Percentiles rank a stretch among this genome's conserved stretches.
These are phyloP conservation scores for Phycomyces nitens DNA, from an alignment of 192 early-diverging fungal genomes.

Conservation along the genomic window DNA sequence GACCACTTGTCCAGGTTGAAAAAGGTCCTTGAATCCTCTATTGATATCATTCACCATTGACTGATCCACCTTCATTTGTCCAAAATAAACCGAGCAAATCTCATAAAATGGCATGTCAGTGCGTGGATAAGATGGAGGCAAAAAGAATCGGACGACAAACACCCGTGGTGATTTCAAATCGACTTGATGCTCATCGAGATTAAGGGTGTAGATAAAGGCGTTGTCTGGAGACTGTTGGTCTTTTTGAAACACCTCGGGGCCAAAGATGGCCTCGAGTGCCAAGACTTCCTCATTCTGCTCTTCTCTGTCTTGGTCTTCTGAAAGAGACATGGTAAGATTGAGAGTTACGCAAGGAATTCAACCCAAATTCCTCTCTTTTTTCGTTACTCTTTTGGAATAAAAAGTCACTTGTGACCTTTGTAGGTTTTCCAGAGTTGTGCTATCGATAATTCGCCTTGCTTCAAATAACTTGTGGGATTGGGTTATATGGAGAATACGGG, in stretches of 20 bases:
- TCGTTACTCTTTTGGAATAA: too few species aligned
- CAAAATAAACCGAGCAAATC: constrained; percentile 52
- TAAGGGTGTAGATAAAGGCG: constrained; percentile 20
- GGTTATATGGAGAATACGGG: too few species aligned
- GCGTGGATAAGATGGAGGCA: constrained; percentile 48
- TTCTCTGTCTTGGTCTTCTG: constrained; percentile 5
- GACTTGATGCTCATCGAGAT: constrained; percentile 26
- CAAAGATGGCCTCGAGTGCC: constrained; percentile 17
- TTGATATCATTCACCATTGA: constrained; percentile 43
- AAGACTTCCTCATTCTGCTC: constrained; percentile 9
- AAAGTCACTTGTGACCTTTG: neutral
- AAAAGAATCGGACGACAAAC: constrained; percentile 33
- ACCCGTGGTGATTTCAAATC: constrained; percentile 18
- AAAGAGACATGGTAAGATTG: neutral
- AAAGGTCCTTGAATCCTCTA: constrained; percentile 44
- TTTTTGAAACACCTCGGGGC: constrained; percentile 2
- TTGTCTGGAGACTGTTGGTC: neutral
- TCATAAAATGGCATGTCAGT: constrained; percentile 43
- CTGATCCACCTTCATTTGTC: constrained; percentile 41
- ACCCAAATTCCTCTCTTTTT: too few species aligned
- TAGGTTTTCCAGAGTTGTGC: too few species aligned
- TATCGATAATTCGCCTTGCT: too few species aligned
- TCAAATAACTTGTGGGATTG: too few species aligned
- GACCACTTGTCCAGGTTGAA: constrained; percentile 56
- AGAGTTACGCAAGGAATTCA: too few species aligned